Evolutionary conservation across 2,329 filamentous ascomycete genomes (phyloP).

Genomic region (Alternaria atra): DNA sequence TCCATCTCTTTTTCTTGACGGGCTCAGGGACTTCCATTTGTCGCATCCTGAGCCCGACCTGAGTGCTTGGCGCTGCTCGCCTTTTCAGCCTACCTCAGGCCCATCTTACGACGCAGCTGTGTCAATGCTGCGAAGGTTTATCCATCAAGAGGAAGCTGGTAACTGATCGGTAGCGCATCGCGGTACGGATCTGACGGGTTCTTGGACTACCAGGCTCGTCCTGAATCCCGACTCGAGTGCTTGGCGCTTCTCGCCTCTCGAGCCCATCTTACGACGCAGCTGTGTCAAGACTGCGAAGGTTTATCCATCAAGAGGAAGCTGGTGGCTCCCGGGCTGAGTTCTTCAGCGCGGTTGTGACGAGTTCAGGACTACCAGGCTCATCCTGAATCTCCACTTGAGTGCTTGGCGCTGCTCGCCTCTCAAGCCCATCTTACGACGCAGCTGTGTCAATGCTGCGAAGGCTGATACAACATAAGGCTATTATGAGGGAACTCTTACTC

Average conservation of each 20-base stretch:
- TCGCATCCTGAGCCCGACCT: background rate
- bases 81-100: too few relatives aligned
- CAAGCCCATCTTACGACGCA: background rate
- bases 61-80: constrained; percentile 3
- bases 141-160: constrained; percentile 4
- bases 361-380: background rate
- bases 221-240: background rate
- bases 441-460: constrained; percentile 2
- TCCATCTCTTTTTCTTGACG: too few relatives aligned
- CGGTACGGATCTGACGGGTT: too few relatives aligned
- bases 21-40: constrained; percentile 3
- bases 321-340: too few relatives aligned
- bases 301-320: constrained; percentile 6
- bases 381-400: background rate
- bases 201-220: background rate
- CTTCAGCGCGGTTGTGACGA: background rate
- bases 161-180: too few relatives aligned
- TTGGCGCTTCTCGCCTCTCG: constrained; percentile 1
- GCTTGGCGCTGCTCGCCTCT: constrained; percentile 1
- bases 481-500: constrained; percentile 6
- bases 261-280: background rate
- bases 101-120: constrained; percentile 1
- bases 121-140: constrained; percentile 7
- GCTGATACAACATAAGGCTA: background rate
- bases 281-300: constrained; percentile 6